phyloP scores from a whole-genome alignment of 345 rosid genomes.

The Camelina neglecta region DNA sequence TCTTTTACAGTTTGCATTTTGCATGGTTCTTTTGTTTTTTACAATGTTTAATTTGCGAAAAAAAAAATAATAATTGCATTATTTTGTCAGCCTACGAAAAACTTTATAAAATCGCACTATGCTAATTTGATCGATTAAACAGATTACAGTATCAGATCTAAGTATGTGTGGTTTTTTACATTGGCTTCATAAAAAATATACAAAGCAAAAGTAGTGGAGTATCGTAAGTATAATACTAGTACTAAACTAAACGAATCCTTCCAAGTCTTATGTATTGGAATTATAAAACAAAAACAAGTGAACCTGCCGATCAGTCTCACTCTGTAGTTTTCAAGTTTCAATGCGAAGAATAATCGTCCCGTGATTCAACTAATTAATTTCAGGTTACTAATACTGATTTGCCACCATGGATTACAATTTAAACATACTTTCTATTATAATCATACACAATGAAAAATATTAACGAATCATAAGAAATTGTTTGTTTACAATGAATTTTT shows the following conservation, averaged over 20 bases:
- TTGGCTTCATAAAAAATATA: not conserved
- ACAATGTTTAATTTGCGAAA: not conserved
- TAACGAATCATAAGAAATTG: not conserved
- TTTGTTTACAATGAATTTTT: no score
- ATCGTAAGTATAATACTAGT: not conserved
- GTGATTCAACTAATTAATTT: slow-evolving; percentile 18
- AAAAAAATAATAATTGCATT: not conserved
- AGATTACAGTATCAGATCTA: not conserved
- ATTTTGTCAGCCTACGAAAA: no score
- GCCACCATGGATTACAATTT: not conserved
- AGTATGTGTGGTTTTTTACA: not conserved
- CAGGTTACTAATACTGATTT: not conserved
- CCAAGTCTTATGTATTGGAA: slow-evolving; percentile 25
- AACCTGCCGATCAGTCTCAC: slow-evolving; percentile 28
- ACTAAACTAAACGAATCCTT: slow-evolving; percentile 20
- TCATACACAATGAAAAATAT: not conserved
- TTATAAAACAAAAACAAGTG: slow-evolving; percentile 6
- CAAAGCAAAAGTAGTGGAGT: not conserved
- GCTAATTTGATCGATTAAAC: not conserved
- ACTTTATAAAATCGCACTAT: not conserved
- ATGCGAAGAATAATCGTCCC: slow-evolving; percentile 35
- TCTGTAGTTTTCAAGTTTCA: slow-evolving; percentile 32
- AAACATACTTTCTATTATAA: not conserved
- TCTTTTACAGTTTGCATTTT: not conserved
- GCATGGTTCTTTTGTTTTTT: not conserved